Percentiles rank a stretch among this genome's conserved stretches.
phyloP scores from a whole-genome alignment of 2,329 filamentous ascomycete genomes.

The Apiospora phragmitis region DNA sequence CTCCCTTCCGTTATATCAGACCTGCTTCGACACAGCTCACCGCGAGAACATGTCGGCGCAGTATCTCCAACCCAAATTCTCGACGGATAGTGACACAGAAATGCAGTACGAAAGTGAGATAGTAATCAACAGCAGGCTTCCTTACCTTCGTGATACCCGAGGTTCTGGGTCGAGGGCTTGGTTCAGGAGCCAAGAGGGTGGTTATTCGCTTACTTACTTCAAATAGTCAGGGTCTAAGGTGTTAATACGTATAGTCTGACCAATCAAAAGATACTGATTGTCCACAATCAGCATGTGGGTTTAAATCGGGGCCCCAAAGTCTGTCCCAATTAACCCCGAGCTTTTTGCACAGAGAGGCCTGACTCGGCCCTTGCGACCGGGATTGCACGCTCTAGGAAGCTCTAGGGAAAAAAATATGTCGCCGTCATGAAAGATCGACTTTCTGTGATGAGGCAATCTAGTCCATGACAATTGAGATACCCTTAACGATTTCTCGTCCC shows the following conservation, averaged over 20 bases:
- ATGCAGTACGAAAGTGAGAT: neutral
- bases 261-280: neutral
- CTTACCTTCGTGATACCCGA: neutral
- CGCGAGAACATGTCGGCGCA: neutral
- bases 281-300: neutral
- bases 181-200: neutral
- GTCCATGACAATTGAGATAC: slow-evolving; percentile 12
- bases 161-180: neutral
- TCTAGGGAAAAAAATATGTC: slow-evolving; percentile 26
- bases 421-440: slow-evolving; percentile 22
- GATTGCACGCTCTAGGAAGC: slow-evolving; percentile 16
- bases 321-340: neutral
- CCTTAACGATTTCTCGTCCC: neutral
- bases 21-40: too few species aligned
- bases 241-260: neutral
- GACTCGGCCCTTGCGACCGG: neutral
- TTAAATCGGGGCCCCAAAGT: neutral
- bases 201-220: neutral
- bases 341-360: slow-evolving; percentile 4
- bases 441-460: neutral
- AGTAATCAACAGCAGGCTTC: neutral
- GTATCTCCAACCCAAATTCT: neutral
- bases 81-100: neutral
- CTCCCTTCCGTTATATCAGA: too few species aligned
- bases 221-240: neutral